Conservation (phyloP, 2,329 filamentous ascomycete species). For the Monilinia fructigena region DNA sequence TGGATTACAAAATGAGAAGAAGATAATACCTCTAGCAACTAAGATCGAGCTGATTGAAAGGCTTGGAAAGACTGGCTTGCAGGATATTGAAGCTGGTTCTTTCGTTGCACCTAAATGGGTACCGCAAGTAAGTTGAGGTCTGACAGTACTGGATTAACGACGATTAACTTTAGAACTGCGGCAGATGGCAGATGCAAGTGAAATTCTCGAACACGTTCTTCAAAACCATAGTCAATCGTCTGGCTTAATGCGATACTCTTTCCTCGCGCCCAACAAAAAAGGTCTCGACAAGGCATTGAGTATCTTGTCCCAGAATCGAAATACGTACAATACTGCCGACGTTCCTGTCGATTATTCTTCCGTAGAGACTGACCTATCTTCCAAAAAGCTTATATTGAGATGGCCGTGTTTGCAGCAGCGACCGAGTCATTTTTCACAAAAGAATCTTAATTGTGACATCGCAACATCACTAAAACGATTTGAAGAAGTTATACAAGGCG, state of each 20-base stretch:
- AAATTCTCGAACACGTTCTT: conserved; percentile 70
- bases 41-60: conserved; percentile 75
- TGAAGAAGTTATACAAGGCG: conserved; percentile 65
- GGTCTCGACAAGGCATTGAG: conserved; percentile 64
- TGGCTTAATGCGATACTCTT: conserved; percentile 68
- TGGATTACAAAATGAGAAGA: conserved; percentile 84
- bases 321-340: conserved; percentile 49
- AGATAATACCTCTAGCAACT: conserved; percentile 64
- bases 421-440: conserved; percentile 79
- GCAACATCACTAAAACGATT: conserved; percentile 70
- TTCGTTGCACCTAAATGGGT: conserved; percentile 85
- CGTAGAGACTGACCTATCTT: conserved; percentile 2
- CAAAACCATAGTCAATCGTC: conserved; percentile 54
- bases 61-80: conserved; percentile 66
- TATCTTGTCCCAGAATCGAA: conserved; percentile 56
- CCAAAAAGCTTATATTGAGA: conserved; percentile 53
- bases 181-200: conserved; percentile 75
- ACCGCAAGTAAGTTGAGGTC: conserved; percentile 59
- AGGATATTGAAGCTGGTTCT: conserved; percentile 75
- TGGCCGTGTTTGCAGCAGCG: conserved; percentile 79
- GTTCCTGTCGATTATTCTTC: conserved; percentile 33
- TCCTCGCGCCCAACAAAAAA: conserved; percentile 74
- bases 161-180: not conserved
- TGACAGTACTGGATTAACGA: not conserved
- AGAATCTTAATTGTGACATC: conserved; percentile 80